Conservation (phyloP, 78 protist genomes). For the Dictyostelium intermedium region DNA sequence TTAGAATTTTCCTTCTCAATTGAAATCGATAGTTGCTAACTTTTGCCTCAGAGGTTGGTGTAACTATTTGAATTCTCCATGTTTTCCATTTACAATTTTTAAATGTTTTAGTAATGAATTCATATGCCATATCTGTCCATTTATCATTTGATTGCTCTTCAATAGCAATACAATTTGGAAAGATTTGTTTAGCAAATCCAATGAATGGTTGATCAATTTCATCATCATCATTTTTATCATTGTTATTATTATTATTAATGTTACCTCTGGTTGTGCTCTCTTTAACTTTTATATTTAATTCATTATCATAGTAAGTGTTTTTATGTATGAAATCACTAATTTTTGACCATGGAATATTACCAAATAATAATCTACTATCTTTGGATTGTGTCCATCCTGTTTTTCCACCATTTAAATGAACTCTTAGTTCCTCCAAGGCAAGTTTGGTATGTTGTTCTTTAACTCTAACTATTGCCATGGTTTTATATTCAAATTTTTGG, state of each 20-base stretch:
- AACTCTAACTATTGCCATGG: constrained; percentile 1
- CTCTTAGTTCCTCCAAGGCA: not conserved
- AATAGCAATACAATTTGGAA: constrained; percentile 3
- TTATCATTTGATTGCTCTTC: not conserved
- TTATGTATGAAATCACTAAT: not conserved
- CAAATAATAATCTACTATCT: not conserved
- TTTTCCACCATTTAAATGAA: not conserved
- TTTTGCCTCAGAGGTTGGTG: not conserved
- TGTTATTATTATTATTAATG: not conserved
- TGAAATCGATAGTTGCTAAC: no score
- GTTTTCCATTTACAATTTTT: not conserved
- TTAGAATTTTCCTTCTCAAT: not conserved
- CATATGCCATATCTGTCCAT: not conserved
- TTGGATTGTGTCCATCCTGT: constrained; percentile 20
- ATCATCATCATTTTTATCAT: not conserved
- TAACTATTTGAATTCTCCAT: constrained; percentile 19
- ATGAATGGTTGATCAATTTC: not conserved
- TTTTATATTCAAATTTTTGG: not conserved
- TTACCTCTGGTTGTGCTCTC: not conserved
- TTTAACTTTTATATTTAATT: not conserved
- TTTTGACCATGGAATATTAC: not conserved
- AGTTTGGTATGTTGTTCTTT: not conserved
- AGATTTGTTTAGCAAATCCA: constrained; percentile 21
- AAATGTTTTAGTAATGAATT: not conserved
- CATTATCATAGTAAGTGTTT: not conserved